A percentile compares a stretch with the other conserved stretches of the same genome.
Evolutionary conservation across 2,329 filamentous ascomycete species (phyloP).

Genomic region (Pseudonectria foliicola): DNA sequence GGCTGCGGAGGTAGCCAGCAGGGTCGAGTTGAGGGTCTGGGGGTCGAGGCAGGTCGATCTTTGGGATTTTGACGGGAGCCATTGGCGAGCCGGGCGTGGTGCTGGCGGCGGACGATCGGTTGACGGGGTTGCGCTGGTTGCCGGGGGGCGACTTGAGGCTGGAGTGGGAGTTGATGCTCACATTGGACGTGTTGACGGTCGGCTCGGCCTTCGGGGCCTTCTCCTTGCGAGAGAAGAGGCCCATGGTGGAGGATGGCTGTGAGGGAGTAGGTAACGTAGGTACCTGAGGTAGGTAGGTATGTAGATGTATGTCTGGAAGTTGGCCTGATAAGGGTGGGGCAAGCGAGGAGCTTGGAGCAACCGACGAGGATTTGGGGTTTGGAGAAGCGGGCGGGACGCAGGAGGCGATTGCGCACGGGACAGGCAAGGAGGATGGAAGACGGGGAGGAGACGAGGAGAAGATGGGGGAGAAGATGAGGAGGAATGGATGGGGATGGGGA

Average conservation of each 20-base stretch:
- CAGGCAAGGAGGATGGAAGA: too few relatives aligned
- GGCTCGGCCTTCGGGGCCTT: slow-evolving; percentile 39
- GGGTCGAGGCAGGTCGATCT: slow-evolving; percentile 73
- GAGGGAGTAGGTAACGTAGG: too few relatives aligned
- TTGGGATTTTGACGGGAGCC: slow-evolving; percentile 52
- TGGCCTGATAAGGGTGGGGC: too few relatives aligned
- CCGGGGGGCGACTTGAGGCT: slow-evolving; percentile 26
- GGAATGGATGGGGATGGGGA: too few relatives aligned
- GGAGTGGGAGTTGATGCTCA: slow-evolving; percentile 45
- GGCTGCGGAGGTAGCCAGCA: slow-evolving; percentile 81
- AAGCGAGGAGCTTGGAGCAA: background rate
- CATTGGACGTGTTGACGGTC: slow-evolving; percentile 38
- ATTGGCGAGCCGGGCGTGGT: slow-evolving; percentile 42
- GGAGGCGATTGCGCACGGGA: too few relatives aligned
- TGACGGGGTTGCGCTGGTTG: slow-evolving; percentile 28
- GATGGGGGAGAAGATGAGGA: too few relatives aligned
- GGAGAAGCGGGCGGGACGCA: too few relatives aligned
- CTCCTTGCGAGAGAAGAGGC: slow-evolving; percentile 49
- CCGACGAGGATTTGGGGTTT: background rate
- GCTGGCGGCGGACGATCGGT: slow-evolving; percentile 46
- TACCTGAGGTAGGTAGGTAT: too few relatives aligned
- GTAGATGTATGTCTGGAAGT: too few relatives aligned
- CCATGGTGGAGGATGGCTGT: slow-evolving; percentile 40
- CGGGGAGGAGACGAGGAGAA: too few relatives aligned
- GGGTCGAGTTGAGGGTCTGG: slow-evolving; percentile 86